phyloP scores from a whole-genome alignment of 345 rosid genomes.

The Sonneratia caseolaris region DNA sequence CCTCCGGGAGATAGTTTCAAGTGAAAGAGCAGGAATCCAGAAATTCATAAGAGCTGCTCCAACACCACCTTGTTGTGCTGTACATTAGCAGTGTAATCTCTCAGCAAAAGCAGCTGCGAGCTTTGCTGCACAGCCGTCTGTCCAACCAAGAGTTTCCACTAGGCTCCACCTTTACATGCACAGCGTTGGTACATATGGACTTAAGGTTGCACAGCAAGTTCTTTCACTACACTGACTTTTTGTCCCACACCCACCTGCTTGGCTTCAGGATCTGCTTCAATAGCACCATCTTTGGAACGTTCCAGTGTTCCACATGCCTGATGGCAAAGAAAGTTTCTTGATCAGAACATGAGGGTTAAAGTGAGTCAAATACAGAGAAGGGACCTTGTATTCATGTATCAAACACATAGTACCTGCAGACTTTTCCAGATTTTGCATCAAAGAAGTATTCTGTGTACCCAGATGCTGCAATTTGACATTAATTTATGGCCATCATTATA shows the following conservation, averaged over 20 bases:
- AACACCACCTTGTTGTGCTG: neutral
- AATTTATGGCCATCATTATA: neutral
- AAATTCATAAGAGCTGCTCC: too few species aligned
- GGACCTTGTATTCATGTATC: neutral
- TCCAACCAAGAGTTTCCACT: neutral
- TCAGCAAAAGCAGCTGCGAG: neutral
- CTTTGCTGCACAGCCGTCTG: neutral
- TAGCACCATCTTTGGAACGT: conserved; percentile 79
- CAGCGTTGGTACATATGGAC: neutral
- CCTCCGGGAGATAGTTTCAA: too few species aligned
- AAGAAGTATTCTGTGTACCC: conserved; percentile 86
- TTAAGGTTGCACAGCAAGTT: neutral
- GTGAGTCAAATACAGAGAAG: neutral
- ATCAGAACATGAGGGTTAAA: neutral
- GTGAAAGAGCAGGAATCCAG: neutral
- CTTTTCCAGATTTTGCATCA: conserved; percentile 56
- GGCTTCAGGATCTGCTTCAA: conserved; percentile 71
- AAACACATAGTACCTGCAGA: conserved; percentile 47
- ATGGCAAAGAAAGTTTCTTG: neutral
- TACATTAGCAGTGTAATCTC: neutral
- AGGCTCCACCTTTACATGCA: neutral
- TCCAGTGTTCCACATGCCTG: conserved; percentile 94
- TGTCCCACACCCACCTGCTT: conserved; percentile 34
- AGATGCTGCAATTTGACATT: conserved; percentile 45
- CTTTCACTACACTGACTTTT: conserved; percentile 13